phyloP scores from a whole-genome alignment of 805 yeast genomes.

The Torulaspora gathmanii region DNA sequence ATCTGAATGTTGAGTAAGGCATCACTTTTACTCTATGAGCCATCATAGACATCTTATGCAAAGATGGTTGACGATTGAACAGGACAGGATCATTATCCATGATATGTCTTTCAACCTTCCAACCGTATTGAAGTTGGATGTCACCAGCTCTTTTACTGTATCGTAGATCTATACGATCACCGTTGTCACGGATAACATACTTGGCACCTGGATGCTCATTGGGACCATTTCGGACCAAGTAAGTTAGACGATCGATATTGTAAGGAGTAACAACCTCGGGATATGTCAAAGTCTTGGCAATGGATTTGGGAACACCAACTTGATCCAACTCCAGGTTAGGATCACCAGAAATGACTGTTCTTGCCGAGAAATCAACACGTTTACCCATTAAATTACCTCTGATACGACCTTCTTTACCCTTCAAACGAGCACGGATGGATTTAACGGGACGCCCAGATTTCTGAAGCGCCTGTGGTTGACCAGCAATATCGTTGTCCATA shows the following conservation, averaged over 20 bases:
- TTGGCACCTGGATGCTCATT: conserved; percentile 99
- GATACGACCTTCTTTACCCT: conserved; percentile 98
- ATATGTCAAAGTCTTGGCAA: conserved; percentile 90
- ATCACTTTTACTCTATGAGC: conserved; percentile 96
- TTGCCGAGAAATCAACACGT: conserved; percentile 98
- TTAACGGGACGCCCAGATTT: conserved; percentile 98
- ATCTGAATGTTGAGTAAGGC: conserved; percentile 97
- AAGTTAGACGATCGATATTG: conserved; percentile 89
- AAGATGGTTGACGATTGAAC: conserved; percentile 98
- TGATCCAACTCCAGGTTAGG: conserved; percentile 96
- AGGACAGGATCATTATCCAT: conserved; percentile 97
- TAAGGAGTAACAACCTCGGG: conserved; percentile 98
- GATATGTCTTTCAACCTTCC: conserved; percentile 98
- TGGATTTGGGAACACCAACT: conserved; percentile 97
- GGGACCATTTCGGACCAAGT: conserved; percentile 94
- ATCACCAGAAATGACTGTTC: conserved; percentile 99
- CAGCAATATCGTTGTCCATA: conserved; percentile 99
- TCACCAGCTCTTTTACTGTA: conserved; percentile 98
- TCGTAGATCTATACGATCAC: conserved; percentile 96
- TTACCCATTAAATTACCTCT: conserved; percentile 99
- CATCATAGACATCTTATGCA: conserved; percentile 99
- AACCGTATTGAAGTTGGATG: conserved; percentile 94
- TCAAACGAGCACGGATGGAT: conserved; percentile 97
- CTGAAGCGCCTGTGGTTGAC: conserved; percentile 98
- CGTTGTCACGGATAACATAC: conserved; percentile 95